Percentiles rank a stretch among this genome's conserved stretches.
phyloP scores from a whole-genome alignment of 2,329 filamentous ascomycete species.

The Knoxdaviesia capensis region DNA sequence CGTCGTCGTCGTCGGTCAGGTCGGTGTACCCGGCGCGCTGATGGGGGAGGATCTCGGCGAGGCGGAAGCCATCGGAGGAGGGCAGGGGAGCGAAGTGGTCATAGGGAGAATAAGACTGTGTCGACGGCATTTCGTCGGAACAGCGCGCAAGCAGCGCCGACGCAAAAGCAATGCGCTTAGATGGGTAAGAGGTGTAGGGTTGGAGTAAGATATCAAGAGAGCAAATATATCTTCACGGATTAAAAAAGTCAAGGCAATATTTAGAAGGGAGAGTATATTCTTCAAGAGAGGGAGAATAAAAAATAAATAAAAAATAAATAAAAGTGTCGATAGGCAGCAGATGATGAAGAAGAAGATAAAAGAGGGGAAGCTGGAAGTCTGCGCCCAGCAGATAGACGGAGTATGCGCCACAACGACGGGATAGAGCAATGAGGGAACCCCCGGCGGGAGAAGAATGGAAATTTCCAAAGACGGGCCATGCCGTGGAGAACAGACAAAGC shows the following conservation, averaged over 20 bases:
- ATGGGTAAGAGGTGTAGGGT: background rate
- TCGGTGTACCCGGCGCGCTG: background rate
- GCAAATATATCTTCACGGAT: background rate
- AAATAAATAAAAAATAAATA: background rate
- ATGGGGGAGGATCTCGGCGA: constrained; percentile 4
- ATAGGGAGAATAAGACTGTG: too few relatives aligned
- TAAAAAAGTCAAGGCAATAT: background rate
- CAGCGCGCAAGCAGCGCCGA: too few relatives aligned
- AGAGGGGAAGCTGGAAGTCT: background rate
- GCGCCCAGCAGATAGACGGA: background rate
- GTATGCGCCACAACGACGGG: background rate
- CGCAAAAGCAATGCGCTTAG: background rate
- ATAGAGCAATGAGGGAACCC: background rate
- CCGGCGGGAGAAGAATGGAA: too few relatives aligned
- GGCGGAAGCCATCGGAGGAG: constrained; percentile 3
- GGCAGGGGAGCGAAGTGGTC: too few relatives aligned
- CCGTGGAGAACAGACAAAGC: too few relatives aligned
- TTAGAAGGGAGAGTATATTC: too few relatives aligned
- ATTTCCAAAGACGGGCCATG: too few relatives aligned
- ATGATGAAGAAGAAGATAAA: background rate
- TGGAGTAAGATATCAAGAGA: background rate
- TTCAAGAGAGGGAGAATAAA: background rate
- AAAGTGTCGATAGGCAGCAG: background rate
- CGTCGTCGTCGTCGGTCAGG: background rate
- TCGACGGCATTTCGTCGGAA: too few relatives aligned